These are phyloP conservation scores for Fusarium sublunatum DNA, from an alignment of 2,329 filamentous ascomycete genomes.

Conservation along the genomic window DNA sequence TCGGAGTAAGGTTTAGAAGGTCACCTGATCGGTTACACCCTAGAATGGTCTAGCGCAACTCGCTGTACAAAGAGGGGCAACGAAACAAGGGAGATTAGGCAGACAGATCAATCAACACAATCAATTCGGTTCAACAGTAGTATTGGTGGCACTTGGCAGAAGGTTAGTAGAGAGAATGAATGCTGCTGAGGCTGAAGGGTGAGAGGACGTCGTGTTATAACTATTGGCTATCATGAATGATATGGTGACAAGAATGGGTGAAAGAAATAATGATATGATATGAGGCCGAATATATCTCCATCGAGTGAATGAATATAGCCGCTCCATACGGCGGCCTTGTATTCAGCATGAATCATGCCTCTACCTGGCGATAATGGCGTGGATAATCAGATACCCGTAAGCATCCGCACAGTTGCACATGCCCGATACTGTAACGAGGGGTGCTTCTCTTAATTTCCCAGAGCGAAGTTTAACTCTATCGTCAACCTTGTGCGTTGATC, in stretches of 20 bases:
- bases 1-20: too few species aligned
- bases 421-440: too few species aligned
- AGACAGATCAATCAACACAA: too few species aligned
- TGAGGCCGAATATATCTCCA: slow-evolving; percentile 8
- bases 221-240: not conserved
- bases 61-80: too few species aligned
- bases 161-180: slow-evolving; percentile 14
- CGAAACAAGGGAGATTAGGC: too few species aligned
- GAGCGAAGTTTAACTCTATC: slow-evolving; percentile 1
- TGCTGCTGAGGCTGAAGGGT: slow-evolving; percentile 14
- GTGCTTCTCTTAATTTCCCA: not conserved
- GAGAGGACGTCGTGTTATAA: not conserved
- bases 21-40: too few species aligned
- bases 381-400: slow-evolving; percentile 1
- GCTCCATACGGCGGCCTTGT: slow-evolving; percentile 23
- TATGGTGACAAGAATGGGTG: not conserved
- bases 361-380: slow-evolving; percentile 22
- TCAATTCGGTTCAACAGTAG: too few species aligned
- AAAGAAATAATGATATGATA: not conserved
- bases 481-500: not conserved
- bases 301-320: slow-evolving; percentile 6
- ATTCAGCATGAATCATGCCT: not conserved
- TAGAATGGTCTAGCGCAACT: too few species aligned
- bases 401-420: too few species aligned
- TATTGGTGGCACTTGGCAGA: not conserved